Base-by-base conservation (phyloP, 2,329 filamentous ascomycete genomes). In the Pyrenophora teres region DNA sequence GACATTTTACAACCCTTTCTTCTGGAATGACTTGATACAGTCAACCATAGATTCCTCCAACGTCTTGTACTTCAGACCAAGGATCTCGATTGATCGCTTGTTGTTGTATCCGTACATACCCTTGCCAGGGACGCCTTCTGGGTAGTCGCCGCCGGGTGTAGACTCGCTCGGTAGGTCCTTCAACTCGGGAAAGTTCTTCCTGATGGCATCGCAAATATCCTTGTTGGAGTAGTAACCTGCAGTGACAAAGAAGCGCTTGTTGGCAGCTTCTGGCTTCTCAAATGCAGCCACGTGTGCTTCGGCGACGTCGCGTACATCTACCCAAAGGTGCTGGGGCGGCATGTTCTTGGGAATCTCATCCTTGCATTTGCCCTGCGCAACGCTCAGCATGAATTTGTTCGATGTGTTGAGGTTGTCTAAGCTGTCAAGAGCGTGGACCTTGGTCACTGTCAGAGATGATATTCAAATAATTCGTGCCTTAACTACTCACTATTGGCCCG, bases 391-490 rank as follows among this genome's bases (percentile, higher is more conserved):
- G 16, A 86, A 82, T 60, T 85, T 80, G 69, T 91, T 92, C 12
- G 87, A 89, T 1, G 87, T 89, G 74, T 92, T 92, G 55, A 92
- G 76, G 1, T 76, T 76, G n/a, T 84, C 81, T 0, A 89, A 77
- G 18, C 77, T 80, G 54, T 85, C 81, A 2, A 91, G 78, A 58
- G 85, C 84, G 60, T 87, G 81, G 8, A 70, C 57, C 68, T 71
- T 58, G 31, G 5, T 19, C 3, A 18, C 6, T 49, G 44, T 69
- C 45, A 69, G 53, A 46, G 31, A 32, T 8, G 12, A 9, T 2
- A 3, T 18, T 31, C 7, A 2, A 23, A 4, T 8, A 15, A 16
- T 21, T 6, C 0, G 12, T 8, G 39, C n/a, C 3, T 38, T 12
- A 6, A 13, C n/a, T 30, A 61, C 69, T 54, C 51, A 78, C 77